Evolutionary conservation across 2,329 filamentous ascomycete genomes (phyloP), one percentile per base, ranked within the genome.

Genomic region (Ascocoryne sarcoides): DNA sequence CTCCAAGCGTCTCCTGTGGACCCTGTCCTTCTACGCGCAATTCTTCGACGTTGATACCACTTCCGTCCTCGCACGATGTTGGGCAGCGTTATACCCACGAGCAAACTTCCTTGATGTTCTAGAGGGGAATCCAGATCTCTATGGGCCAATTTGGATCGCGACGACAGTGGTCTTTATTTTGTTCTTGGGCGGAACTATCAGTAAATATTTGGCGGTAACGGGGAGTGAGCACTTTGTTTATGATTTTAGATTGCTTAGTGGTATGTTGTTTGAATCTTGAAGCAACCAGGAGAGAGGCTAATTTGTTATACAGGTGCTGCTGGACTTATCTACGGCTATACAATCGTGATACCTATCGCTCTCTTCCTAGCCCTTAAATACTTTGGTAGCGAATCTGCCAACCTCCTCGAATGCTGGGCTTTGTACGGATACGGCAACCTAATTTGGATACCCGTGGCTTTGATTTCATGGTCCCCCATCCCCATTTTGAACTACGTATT

Each of bases 31-130:
- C 71, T 98, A 98, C 68, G 79, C 88, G 41, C 92, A 95, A 67
- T 96, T 92, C 76, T 98, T 98, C 67, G 92, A 98, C 60, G 90
- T 98, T 49, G 92, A 98, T 66, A 96, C 92, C 1, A 81, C 76
- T 45, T 85, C 92, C 39, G 89, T 98, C 15, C 68, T 95, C 41
- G 73, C 81, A 57, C 84, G 92, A 51, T 96, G 92, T 65, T 81
- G 80, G 63, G 83, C 88, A 1, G 82, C 90, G n/a, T 68, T 96
- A 29, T 95, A 84, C 64, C 92, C 92, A 33, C 81, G 87, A 48
- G 82, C 82, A 43, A 95, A 95, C 69, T 98, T 98, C 66, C 80
- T 98, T 48, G 92, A 98, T 60, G 87, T 96, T 26, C 75, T 98
- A 19, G 92, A 98, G 61, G 92, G 92, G 15, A 96, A 96, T 62